Evolutionary conservation across 2,329 filamentous ascomycete species (phyloP), one percentile per base, ranked within the genome.

Genomic region (Zelopaecilomyces penicillatus): DNA sequence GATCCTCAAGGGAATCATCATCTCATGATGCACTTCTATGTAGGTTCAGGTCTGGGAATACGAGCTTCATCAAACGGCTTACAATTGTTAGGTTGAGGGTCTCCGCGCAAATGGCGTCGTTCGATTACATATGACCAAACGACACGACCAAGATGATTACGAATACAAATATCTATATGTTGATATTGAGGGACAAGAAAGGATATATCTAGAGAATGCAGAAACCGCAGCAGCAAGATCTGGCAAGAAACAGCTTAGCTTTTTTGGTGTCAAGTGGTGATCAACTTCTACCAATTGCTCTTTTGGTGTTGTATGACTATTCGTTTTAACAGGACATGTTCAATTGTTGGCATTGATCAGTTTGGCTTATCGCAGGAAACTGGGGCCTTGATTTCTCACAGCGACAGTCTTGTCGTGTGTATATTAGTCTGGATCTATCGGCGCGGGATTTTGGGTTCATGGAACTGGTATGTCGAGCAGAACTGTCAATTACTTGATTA

Each of bases 21-120:
- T 62, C 63, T 96, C 50, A 69, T 80, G 51, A 88, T 96, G 76
- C 82, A 88, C 54, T 96, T 96, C 63, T 81, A 93, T 60, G 84
- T 86, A 66, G 55, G 78, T 62, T 39, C 1, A 10, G 4, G 4
- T 19, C 19, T 19, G 19, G 19, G 19, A 19, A 19, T 19, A 3
- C 19, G 2, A 19, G 34, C 28, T 1, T 19, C 11, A n/a, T n/a
- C 6, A 50, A 19, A 27, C 8, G 39, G 19, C 36, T n/a, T 38
- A 47, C 33, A 51, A 26, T 3, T 19, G 27, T 6, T 59, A 86
- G 78, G 82, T 95, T 34, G 82, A 90, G 60, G 91, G 91, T 0
- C 83, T 86, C 3, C 68, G 77, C 31, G 85, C 83, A 43, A 76
- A 76, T 28, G 91, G 90, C 10, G 72, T 82, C 1, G 89, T 88